Evolutionary conservation across 2,329 filamentous ascomycete genomes (phyloP).

Genomic region (Phyllosticta capitalensis): DNA sequence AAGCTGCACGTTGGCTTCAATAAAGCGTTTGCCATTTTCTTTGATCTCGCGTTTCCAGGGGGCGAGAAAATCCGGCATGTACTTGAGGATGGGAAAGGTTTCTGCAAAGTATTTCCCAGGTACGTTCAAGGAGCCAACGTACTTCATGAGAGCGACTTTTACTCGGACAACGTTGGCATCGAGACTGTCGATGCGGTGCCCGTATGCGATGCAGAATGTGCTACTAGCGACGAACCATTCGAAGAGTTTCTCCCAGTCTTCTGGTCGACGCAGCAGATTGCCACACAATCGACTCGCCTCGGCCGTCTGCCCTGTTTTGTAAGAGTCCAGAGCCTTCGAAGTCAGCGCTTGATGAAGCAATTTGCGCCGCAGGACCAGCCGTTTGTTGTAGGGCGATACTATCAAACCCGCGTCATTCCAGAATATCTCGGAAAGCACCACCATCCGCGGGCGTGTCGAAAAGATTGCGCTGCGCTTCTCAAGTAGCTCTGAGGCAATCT

Average conservation of each 20-base stretch:
- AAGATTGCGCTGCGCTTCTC: slow-evolving; percentile 39
- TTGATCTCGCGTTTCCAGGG: slow-evolving; percentile 41
- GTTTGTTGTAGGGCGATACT: slow-evolving; percentile 41
- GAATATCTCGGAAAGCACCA: slow-evolving; percentile 37
- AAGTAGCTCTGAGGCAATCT: slow-evolving; percentile 35
- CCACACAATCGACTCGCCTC: slow-evolving; percentile 38
- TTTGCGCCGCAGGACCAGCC: slow-evolving; percentile 36
- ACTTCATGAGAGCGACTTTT: slow-evolving; percentile 41
- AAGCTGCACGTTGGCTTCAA: slow-evolving; percentile 33
- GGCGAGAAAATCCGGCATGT: slow-evolving; percentile 36
- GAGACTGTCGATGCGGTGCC: slow-evolving; percentile 40
- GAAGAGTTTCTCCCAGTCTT: slow-evolving; percentile 37
- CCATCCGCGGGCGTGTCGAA: slow-evolving; percentile 35
- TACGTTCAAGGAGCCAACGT: slow-evolving; percentile 39
- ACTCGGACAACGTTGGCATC: slow-evolving; percentile 39
- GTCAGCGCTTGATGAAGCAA: slow-evolving; percentile 37
- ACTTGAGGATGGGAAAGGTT: slow-evolving; percentile 35
- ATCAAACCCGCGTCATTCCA: slow-evolving; percentile 37
- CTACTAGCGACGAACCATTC: slow-evolving; percentile 42
- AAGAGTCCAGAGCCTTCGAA: slow-evolving; percentile 34
- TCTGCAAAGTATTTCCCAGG: slow-evolving; percentile 39
- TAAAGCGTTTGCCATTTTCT: slow-evolving; percentile 28
- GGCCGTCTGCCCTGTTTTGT: slow-evolving; percentile 41
- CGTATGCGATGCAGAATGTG: slow-evolving; percentile 43
- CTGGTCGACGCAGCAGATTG: slow-evolving; percentile 32